These are phyloP conservation scores for Stagonosporopsis vannaccii DNA, from an alignment of 2,329 filamentous ascomycete genomes.

Conservation along the genomic window DNA sequence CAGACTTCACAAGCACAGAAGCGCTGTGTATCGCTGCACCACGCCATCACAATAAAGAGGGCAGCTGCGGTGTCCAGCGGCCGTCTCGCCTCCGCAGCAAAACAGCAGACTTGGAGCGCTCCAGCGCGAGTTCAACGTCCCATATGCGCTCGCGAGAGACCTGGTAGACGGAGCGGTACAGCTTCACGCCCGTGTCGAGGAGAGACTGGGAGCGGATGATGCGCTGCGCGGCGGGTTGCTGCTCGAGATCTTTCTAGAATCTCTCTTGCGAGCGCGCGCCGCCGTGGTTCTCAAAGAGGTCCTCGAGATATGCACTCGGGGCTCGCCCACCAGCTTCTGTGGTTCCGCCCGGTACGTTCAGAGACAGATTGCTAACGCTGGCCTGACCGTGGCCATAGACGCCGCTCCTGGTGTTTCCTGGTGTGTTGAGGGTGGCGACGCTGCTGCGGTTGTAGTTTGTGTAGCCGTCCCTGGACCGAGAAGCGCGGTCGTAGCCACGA, in stretches of 20 bases:
- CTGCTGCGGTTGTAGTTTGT: conserved; percentile 49
- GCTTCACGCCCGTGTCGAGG: neutral
- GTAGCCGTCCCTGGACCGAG: conserved; percentile 42
- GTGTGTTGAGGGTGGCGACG: conserved; percentile 42
- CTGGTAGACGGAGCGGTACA: neutral
- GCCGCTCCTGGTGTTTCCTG: conserved; percentile 42
- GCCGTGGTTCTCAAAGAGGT: conserved; percentile 80
- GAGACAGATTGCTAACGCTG: conserved; percentile 70
- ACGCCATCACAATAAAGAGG: conserved; percentile 1
- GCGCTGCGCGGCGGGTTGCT: conserved; percentile 1
- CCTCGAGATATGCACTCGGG: conserved; percentile 89
- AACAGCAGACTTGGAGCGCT: neutral
- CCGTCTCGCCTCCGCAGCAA: neutral
- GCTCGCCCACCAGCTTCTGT: conserved; percentile 69
- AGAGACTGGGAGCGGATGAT: conserved; percentile 5
- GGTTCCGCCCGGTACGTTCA: conserved; percentile 63
- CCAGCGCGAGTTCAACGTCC: conserved; percentile 10
- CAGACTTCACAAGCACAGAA: too few relatives aligned
- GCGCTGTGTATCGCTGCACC: neutral
- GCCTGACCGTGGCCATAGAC: conserved; percentile 40
- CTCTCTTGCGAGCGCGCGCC: conserved; percentile 40
- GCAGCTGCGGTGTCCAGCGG: neutral
- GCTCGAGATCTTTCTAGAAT: conserved; percentile 38
- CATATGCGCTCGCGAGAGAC: conserved; percentile 8
- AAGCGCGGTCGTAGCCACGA: conserved; percentile 46